Evolutionary conservation across 345 rosid species (phyloP).

Genomic region (Tarenaya hassleriana): DNA sequence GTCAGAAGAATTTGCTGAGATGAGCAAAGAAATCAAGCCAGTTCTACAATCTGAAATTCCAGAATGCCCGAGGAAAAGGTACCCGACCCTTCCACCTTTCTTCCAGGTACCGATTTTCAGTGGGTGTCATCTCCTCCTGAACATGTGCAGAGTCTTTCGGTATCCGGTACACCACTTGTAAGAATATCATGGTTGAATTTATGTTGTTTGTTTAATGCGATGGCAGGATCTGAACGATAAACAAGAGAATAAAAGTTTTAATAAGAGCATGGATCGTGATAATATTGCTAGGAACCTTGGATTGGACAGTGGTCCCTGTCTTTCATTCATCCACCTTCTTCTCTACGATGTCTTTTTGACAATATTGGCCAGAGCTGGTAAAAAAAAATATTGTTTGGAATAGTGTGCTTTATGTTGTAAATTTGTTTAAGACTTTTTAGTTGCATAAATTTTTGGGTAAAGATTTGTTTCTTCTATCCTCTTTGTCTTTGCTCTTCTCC

Average conservation of each 20-base stretch:
- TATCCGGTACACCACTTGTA: conserved; percentile 35
- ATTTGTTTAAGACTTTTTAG: neutral
- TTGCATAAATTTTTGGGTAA: neutral
- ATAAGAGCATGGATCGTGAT: conserved; percentile 8
- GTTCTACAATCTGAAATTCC: conserved; percentile 27
- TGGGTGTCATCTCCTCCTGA: conserved; percentile 13
- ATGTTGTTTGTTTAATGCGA: conserved; percentile 75
- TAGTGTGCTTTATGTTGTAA: neutral
- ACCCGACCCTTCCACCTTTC: conserved; percentile 26
- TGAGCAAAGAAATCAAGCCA: conserved; percentile 20
- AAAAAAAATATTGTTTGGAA: no score
- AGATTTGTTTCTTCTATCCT: conserved; percentile 3
- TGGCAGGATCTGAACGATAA: conserved; percentile 58
- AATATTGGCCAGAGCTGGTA: neutral
- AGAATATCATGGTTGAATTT: conserved; percentile 64
- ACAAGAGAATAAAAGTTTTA: conserved; percentile 31
- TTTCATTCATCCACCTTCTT: neutral
- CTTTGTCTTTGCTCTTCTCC: conserved; percentile 8
- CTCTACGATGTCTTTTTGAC: neutral
- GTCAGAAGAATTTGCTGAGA: conserved; percentile 27
- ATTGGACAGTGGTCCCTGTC: conserved; percentile 8
- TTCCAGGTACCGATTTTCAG: conserved; percentile 8
- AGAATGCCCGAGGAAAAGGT: conserved; percentile 49
- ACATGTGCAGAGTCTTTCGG: conserved; percentile 43
- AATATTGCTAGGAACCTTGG: neutral